Evolutionary conservation across 345 rosid species (phyloP).

Genomic region (Citrus sinensis): DNA sequence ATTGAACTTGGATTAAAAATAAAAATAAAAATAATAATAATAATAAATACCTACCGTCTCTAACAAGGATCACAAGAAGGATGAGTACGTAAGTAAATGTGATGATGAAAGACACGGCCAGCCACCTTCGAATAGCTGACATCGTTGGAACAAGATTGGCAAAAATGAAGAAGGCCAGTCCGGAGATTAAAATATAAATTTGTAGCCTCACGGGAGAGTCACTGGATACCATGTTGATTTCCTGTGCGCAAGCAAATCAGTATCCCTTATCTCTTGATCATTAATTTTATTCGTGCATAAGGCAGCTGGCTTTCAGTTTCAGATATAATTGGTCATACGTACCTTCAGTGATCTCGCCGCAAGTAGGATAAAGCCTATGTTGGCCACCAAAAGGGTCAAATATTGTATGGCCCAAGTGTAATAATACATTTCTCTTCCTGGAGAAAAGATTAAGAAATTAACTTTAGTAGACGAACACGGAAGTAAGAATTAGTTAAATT

Average conservation of each 20-base stretch:
- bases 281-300: background rate
- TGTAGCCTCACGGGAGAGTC: conserved; percentile 30
- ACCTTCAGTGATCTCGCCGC: conserved; percentile 36
- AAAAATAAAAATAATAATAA: background rate
- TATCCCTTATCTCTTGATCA: background rate
- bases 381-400: conserved; percentile 21
- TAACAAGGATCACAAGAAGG: conserved; percentile 14
- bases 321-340: background rate
- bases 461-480: too few species aligned
- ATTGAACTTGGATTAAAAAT: background rate
- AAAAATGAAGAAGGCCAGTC: conserved; percentile 23
- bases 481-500: too few species aligned
- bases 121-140: conserved; percentile 33
- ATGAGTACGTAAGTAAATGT: conserved; percentile 16
- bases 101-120: conserved; percentile 21
- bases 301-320: background rate
- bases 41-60: conserved; percentile 17
- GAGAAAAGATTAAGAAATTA: background rate
- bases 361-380: conserved; percentile 35
- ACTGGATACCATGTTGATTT: conserved; percentile 17
- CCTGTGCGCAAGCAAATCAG: conserved; percentile 10
- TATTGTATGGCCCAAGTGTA: conserved; percentile 26
- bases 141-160: conserved; percentile 27
- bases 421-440: conserved; percentile 26
- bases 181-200: conserved; percentile 23